These are phyloP conservation scores for Sporothrix globosa DNA, from an alignment of 2,329 filamentous ascomycete genomes.

Conservation along the genomic window DNA sequence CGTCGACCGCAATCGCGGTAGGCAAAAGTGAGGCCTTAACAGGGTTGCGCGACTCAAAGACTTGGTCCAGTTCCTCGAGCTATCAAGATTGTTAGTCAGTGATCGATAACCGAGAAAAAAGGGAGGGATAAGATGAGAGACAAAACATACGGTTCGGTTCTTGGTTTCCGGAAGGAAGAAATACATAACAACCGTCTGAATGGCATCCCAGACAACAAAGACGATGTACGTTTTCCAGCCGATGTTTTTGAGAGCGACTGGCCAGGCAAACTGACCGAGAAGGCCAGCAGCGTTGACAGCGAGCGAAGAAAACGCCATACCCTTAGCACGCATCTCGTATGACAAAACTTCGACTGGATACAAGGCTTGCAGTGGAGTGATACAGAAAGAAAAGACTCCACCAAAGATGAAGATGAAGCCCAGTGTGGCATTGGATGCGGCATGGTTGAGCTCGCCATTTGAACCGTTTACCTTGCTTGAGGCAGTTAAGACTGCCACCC, in stretches of 20 bases:
- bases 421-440: conserved; percentile 13
- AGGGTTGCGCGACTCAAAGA: conserved; percentile 16
- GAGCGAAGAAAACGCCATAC: conserved; percentile 19
- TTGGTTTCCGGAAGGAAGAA: conserved; percentile 19
- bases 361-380: conserved; percentile 11
- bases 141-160: background rate
- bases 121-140: background rate
- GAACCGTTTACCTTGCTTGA: conserved; percentile 12
- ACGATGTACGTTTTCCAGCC: conserved; percentile 21
- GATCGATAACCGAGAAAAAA: conserved; percentile 10
- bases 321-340: conserved; percentile 21
- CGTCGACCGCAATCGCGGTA: conserved; percentile 9
- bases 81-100: background rate
- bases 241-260: background rate
- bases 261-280: conserved; percentile 16
- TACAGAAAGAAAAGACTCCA: conserved; percentile 17
- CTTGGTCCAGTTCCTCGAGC: conserved; percentile 19
- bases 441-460: conserved; percentile 16
- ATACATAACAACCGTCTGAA: conserved; percentile 13
- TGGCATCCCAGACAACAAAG: conserved; percentile 20
- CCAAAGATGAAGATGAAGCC: conserved; percentile 19
- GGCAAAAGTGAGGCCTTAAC: background rate
- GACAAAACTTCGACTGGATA: conserved; percentile 21
- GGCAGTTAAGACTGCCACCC: conserved; percentile 11
- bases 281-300: conserved; percentile 21